These are phyloP conservation scores for Phytophthora macrochlamydospora DNA, from an alignment of 352 stramenopile genomes.

Conservation along the genomic window DNA sequence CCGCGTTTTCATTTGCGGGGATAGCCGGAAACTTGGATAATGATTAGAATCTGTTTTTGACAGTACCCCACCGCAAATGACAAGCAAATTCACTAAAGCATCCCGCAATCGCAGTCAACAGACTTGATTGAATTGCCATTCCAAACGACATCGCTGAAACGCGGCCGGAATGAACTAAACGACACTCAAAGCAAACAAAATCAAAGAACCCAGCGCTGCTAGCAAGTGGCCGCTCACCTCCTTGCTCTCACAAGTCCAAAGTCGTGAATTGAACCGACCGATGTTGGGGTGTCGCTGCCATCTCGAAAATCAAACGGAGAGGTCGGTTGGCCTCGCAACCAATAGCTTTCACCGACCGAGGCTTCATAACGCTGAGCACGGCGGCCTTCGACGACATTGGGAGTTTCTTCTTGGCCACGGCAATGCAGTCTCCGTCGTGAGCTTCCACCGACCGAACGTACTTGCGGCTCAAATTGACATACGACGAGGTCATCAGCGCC, in stretches of 20 bases:
- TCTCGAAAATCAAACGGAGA: slow-evolving; percentile 14
- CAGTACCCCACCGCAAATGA: too few species aligned
- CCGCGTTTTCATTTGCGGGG: too few species aligned
- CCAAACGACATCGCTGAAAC: too few species aligned
- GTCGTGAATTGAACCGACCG: slow-evolving; percentile 5
- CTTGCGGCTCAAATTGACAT: background rate
- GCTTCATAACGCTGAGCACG: slow-evolving; percentile 14
- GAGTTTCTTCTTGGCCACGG: slow-evolving; percentile 9
- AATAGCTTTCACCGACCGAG: slow-evolving; percentile 1
- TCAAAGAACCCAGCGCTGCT: too few species aligned
- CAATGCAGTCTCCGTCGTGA: slow-evolving; percentile 10
- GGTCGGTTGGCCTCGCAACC: slow-evolving; percentile 5
- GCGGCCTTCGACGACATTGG: slow-evolving; percentile 5
- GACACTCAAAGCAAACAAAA: too few species aligned
- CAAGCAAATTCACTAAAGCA: too few species aligned
- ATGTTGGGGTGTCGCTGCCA: slow-evolving; percentile 16
- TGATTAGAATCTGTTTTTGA: too few species aligned
- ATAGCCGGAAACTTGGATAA: too few species aligned
- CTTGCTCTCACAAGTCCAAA: background rate
- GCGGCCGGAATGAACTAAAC: too few species aligned
- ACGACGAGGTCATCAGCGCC: slow-evolving; percentile 6
- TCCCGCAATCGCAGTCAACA: too few species aligned
- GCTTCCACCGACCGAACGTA: slow-evolving; percentile 1
- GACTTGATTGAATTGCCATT: too few species aligned
- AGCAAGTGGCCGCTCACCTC: too few species aligned